A percentile compares a stretch with the other conserved stretches of the same genome.
Evolutionary conservation across 2,329 filamentous ascomycete genomes (phyloP).

Genomic region (Sclerotinia subarctica): DNA sequence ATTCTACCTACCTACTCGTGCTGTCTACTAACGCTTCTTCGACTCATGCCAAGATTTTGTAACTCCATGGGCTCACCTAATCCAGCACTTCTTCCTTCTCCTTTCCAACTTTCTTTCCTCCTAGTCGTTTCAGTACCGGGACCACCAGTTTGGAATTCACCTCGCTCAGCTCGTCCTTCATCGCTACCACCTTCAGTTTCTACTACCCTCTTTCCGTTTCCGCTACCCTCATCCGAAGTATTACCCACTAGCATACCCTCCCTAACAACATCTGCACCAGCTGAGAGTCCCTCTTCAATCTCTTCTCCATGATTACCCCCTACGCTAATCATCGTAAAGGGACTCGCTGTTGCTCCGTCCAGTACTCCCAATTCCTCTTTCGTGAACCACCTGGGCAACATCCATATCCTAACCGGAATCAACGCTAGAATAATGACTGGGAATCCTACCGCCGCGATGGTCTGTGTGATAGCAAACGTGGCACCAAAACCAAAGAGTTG

Average conservation of each 20-base stretch:
- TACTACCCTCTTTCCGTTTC: constrained; percentile 23
- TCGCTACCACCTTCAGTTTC: constrained; percentile 23
- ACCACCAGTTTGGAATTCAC: constrained; percentile 23
- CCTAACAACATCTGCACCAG: constrained; percentile 18
- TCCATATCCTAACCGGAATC: constrained; percentile 34
- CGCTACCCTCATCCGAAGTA: constrained; percentile 29
- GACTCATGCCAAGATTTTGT: constrained; percentile 27
- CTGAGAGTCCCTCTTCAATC: constrained; percentile 21
- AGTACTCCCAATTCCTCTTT: constrained; percentile 32
- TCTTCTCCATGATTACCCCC: constrained; percentile 41
- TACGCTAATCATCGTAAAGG: constrained; percentile 38
- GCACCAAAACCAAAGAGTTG: constrained; percentile 70
- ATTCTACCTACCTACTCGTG: constrained; percentile 22
- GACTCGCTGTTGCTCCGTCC: constrained; percentile 68
- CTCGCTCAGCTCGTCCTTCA: constrained; percentile 31
- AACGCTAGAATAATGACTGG: constrained; percentile 44
- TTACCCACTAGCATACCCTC: constrained; percentile 24
- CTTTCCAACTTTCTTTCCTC: constrained; percentile 21
- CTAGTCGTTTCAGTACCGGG: neutral
- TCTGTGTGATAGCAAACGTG: constrained; percentile 81
- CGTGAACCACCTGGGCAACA: constrained; percentile 42
- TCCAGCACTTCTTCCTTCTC: constrained; percentile 26
- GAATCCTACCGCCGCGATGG: constrained; percentile 77
- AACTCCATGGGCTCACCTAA: constrained; percentile 24
- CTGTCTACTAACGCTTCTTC: constrained; percentile 33